Evolutionary conservation across 2,329 filamentous ascomycete species (phyloP).

Genomic region (Phialemonium atrogriseum): DNA sequence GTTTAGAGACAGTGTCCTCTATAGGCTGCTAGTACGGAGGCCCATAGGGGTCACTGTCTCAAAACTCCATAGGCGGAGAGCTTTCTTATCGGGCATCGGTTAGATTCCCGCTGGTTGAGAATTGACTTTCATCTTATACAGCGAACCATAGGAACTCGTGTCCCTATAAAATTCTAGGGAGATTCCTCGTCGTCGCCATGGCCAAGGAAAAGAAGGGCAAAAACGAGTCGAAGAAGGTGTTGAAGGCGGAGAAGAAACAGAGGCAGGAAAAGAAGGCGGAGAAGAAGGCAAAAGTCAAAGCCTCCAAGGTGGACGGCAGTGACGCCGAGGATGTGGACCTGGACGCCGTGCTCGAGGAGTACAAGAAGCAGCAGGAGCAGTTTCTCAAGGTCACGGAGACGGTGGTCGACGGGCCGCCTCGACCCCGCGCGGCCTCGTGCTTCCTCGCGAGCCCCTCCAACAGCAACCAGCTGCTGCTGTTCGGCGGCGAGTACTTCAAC

Average conservation of each 20-base stretch:
- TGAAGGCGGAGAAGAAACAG: conserved; percentile 53
- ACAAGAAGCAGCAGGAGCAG: conserved; percentile 84
- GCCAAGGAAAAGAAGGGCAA: conserved; percentile 37
- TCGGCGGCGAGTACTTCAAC: conserved; percentile 94
- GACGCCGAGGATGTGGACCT: conserved; percentile 90
- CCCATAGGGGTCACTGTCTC: no score
- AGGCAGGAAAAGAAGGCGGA: conserved; percentile 88
- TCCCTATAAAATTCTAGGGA: no score
- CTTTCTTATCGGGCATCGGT: no score
- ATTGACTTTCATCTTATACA: no score
- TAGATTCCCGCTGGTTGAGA: no score
- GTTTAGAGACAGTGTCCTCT: no score
- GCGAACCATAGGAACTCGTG: no score
- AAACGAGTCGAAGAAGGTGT: conserved; percentile 33
- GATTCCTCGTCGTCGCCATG: no score
- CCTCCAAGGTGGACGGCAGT: conserved; percentile 66
- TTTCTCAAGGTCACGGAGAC: conserved; percentile 91
- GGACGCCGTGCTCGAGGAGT: conserved; percentile 87
- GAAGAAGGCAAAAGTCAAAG: conserved; percentile 69
- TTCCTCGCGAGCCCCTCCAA: conserved; percentile 80
- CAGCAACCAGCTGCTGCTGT: conserved; percentile 80
- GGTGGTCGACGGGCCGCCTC: conserved; percentile 61
- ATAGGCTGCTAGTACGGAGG: no score
- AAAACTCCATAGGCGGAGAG: no score
- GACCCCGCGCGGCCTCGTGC: conserved; percentile 69